Base-by-base conservation (phyloP, 208 protist genomes). In the Wallacemonas collosoma region DNA sequence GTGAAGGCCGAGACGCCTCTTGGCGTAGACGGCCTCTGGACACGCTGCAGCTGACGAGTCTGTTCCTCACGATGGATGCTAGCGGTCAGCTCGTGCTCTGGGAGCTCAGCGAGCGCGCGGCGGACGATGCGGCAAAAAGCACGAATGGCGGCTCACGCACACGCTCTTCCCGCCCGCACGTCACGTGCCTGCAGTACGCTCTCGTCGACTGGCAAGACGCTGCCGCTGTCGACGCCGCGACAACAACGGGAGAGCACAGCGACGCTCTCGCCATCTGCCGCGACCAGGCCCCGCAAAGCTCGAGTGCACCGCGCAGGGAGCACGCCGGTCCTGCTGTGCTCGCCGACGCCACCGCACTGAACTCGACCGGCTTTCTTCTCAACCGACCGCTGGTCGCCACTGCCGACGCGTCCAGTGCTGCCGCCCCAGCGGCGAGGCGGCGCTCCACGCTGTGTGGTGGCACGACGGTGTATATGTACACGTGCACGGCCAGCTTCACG, bases 71-170 rank as follows among this genome's bases (percentile, higher is more conserved):
- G 35, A 41, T 85, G 44, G 80, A 85, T 17, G 67, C 73, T 15
- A 73, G 79, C 48, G 80, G 80, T 11, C 67, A 80, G 62, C 45
- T 75, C 35, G 80, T 57, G 48, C 69, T 85, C 56, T 85, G 80
- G 80, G 69, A 50, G 51, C 66, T 77, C 44, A 15, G 39, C 56
- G 56, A 62, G 8, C 36, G 56, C 26, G 26, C 26, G 26, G 26
- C 26, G 26, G 26, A 26, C 26, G 26, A 26, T 26, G 26, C 26
- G 26, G 26, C 26, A 26, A 26, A 26, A 26, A 26, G 26, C 26
- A 26, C 26, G 26, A 26, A 26, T 26, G 26, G 26, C 15, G 14
- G 9, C 15, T 57, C 53, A 17, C 38, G 44, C 53, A 36, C 15
- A 6, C 56, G 56, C 54, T 1, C 12, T 62, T 5, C 12, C 11